Percentiles rank a stretch among this genome's conserved stretches.
phyloP scores from a whole-genome alignment of 2,329 filamentous ascomycete genomes.

The Leptographium radiaticola region DNA sequence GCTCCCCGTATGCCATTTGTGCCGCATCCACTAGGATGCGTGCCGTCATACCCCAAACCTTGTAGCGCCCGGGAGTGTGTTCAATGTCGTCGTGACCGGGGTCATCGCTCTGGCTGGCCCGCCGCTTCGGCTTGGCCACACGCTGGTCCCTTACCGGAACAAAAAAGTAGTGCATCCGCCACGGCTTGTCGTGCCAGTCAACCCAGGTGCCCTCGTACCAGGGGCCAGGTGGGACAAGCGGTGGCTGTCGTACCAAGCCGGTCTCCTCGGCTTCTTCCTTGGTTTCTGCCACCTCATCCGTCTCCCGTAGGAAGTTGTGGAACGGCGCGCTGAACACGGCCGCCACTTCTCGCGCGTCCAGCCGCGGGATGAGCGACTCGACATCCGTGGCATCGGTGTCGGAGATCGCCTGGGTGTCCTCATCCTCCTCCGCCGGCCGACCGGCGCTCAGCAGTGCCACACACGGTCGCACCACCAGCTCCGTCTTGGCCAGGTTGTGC shows the following conservation, averaged over 20 bases:
- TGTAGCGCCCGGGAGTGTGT: conserved; percentile 44
- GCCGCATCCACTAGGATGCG: conserved; percentile 82
- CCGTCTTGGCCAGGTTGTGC: conserved; percentile 58
- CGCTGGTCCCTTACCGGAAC: conserved; percentile 64
- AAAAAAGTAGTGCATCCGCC: conserved; percentile 85
- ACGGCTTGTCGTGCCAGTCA: conserved; percentile 63
- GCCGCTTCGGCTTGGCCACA: conserved; percentile 44
- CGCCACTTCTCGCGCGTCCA: conserved; percentile 84
- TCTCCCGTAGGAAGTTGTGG: conserved; percentile 58
- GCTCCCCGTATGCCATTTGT: conserved; percentile 65
- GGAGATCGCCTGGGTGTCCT: background rate
- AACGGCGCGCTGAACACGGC: conserved; percentile 89
- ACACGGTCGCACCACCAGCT: conserved; percentile 62
- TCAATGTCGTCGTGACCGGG: conserved; percentile 9
- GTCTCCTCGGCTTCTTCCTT: conserved; percentile 1
- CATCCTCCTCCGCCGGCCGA: background rate
- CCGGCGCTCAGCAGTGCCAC: conserved; percentile 53
- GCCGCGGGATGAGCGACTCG: conserved; percentile 61
- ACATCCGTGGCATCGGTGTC: background rate
- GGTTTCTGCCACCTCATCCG: conserved; percentile 35
- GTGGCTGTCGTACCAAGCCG: background rate
- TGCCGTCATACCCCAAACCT: conserved; percentile 92
- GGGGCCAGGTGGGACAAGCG: conserved; percentile 33
- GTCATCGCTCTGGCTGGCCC: conserved; percentile 3
- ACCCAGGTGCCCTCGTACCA: conserved; percentile 86